These are phyloP conservation scores for sunflower (Helianthus annuus) DNA, from an alignment of 129 eudicot species.

Conservation along the genomic window DNA sequence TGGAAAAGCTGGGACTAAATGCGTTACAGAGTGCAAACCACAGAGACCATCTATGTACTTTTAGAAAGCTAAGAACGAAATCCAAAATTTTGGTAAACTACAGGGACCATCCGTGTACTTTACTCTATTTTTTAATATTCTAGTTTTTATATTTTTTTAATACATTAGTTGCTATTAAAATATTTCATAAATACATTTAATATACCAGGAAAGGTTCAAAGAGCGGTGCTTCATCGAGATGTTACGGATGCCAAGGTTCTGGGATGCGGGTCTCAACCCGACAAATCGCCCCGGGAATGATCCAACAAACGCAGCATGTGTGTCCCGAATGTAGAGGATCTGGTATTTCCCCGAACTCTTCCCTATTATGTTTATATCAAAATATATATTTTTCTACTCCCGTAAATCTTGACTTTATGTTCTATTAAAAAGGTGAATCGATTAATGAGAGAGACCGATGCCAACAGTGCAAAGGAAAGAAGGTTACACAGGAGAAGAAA, in stretches of 20 bases:
- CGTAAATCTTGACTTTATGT: not conserved
- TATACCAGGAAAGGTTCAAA: constrained; percentile 76
- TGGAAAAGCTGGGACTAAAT: no score
- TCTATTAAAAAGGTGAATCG: constrained; percentile 54
- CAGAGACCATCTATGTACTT: no score
- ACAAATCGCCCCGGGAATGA: constrained; percentile 70
- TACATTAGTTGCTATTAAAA: not conserved
- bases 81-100: no score
- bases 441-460: constrained; percentile 70
- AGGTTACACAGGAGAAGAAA: constrained; percentile 69
- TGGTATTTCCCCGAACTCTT: constrained; percentile 35
- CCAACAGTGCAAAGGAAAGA: constrained; percentile 73
- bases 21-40: no score
- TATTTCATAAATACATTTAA: not conserved
- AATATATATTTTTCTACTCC: not conserved
- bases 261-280: constrained; percentile 61
- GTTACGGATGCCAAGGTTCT: constrained; percentile 77
- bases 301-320: constrained; percentile 76
- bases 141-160: not conserved
- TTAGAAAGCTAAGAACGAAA: no score
- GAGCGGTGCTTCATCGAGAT: constrained; percentile 59
- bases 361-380: not conserved
- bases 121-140: not conserved
- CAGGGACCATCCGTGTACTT: no score
- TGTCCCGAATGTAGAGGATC: constrained; percentile 81